Evolutionary conservation across 305 asterid species (phyloP).

Genomic region (Nicotiana rustica): DNA sequence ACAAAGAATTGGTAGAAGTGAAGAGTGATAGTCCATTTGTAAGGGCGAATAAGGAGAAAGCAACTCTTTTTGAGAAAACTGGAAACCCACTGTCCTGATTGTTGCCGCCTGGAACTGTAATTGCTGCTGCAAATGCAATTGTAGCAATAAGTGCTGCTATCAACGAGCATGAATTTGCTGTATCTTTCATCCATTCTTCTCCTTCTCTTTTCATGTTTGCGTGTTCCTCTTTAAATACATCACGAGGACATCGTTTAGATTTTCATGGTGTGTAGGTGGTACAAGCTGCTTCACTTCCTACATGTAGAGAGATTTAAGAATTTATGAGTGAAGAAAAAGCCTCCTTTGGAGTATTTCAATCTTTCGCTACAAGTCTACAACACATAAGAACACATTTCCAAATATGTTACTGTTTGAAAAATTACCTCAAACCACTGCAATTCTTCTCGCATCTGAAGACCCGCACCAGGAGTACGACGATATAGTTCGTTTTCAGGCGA

Average conservation of each 20-base stretch:
- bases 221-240: conserved; percentile 39
- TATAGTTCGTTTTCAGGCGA: conserved; percentile 2
- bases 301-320: too few relatives aligned
- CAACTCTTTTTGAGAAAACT: not conserved
- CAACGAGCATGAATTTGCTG: conserved; percentile 37
- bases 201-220: conserved; percentile 35
- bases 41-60: conserved; percentile 33
- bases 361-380: too few relatives aligned
- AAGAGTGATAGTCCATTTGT: conserved; percentile 33
- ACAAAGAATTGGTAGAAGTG: conserved; percentile 34
- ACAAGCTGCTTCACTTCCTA: conserved; percentile 41
- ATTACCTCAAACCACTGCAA: conserved; percentile 43
- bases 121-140: conserved; percentile 37
- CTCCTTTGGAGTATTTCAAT: too few relatives aligned
- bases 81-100: conserved; percentile 33
- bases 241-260: conserved; percentile 28
- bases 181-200: conserved; percentile 40
- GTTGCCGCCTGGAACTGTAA: conserved; percentile 43
- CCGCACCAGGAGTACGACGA: conserved; percentile 19
- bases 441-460: conserved; percentile 35
- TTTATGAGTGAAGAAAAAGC: not conserved
- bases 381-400: not conserved
- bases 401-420: too few relatives aligned
- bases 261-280: conserved; percentile 17
- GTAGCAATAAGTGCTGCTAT: conserved; percentile 42